These are phyloP conservation scores for Haematococcus lacustris DNA, from an alignment of 139 green algal genomes.

Conservation along the genomic window DNA sequence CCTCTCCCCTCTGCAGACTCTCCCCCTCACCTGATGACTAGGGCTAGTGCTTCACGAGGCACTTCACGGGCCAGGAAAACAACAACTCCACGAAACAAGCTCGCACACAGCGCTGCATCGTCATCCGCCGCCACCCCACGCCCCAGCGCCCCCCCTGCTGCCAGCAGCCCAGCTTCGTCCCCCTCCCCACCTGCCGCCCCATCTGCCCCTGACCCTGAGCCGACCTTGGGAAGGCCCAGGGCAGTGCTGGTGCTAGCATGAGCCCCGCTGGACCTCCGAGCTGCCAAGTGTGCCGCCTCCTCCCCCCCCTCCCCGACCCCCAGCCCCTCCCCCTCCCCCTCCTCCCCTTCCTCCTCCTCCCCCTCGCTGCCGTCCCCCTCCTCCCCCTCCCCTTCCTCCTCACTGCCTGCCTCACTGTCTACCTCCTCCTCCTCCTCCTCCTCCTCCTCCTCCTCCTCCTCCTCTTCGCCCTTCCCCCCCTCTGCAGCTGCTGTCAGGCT, in stretches of 20 bases:
- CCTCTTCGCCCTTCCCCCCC: background rate
- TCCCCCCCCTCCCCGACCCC: background rate
- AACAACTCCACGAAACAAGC: slow-evolving; percentile 79
- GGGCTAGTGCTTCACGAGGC: slow-evolving; percentile 81
- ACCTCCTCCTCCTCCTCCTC: slow-evolving; percentile 13
- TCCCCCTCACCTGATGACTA: slow-evolving; percentile 68
- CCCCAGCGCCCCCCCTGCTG: slow-evolving; percentile 33
- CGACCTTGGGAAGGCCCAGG: too few species aligned
- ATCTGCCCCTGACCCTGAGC: slow-evolving; percentile 1
- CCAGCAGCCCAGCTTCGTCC: slow-evolving; percentile 2
- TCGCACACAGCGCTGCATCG: slow-evolving; percentile 62
- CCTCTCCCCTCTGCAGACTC: too few species aligned
- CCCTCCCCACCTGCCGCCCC: slow-evolving; percentile 1
- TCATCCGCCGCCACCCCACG: slow-evolving; percentile 37
- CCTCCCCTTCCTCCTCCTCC: background rate
- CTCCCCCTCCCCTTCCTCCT: slow-evolving; percentile 1
- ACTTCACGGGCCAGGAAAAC: slow-evolving; percentile 91
- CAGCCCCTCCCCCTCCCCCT: slow-evolving; percentile 10
- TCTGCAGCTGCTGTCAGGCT: background rate
- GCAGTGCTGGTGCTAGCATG: too few species aligned
- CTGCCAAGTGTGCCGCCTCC: background rate
- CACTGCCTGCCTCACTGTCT: background rate
- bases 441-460: slow-evolving; percentile 12
- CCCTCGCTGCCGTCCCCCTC: slow-evolving; percentile 9
- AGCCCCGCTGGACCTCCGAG: slow-evolving; percentile 1